Conservation (phyloP, 108 stramenopile species). For the Nitzschia sp. region DNA sequence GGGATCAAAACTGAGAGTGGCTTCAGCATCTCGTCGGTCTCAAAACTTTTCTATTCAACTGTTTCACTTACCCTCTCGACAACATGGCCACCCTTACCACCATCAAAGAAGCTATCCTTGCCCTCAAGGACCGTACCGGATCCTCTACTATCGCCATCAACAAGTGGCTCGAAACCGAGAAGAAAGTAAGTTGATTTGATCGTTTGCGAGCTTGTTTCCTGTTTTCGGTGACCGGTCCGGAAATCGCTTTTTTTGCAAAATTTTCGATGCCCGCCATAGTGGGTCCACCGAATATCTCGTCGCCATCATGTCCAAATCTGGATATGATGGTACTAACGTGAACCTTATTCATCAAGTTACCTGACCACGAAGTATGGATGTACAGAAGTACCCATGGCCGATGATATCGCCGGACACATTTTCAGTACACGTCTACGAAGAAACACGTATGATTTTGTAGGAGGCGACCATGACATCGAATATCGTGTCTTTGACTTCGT, state of each 20-base stretch:
- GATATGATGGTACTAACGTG: neutral
- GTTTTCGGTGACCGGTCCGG: neutral
- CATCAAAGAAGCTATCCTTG: constrained; percentile 66
- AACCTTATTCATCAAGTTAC: constrained; percentile 1
- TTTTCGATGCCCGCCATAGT: neutral
- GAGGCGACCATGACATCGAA: constrained; percentile 3
- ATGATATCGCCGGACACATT: constrained; percentile 15
- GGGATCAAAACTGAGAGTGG: neutral
- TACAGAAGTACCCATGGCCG: neutral
- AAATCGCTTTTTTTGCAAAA: constrained; percentile 17
- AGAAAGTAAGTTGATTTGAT: constrained; percentile 42
- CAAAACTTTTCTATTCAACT: constrained; percentile 5
- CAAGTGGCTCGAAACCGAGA: constrained; percentile 75
- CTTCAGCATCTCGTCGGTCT: neutral
- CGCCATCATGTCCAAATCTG: neutral
- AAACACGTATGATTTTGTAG: constrained; percentile 25
- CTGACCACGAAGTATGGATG: neutral
- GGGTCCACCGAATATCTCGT: constrained; percentile 4
- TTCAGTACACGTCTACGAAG: constrained; percentile 19
- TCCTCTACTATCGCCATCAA: constrained; percentile 72
- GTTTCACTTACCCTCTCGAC: neutral
- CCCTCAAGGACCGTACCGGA: constrained; percentile 80
- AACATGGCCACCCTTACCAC: constrained; percentile 60
- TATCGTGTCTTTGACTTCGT: neutral
- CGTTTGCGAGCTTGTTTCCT: constrained; percentile 1